phyloP scores from a whole-genome alignment of 164 flowering plant species.

The Malania oleifera region DNA sequence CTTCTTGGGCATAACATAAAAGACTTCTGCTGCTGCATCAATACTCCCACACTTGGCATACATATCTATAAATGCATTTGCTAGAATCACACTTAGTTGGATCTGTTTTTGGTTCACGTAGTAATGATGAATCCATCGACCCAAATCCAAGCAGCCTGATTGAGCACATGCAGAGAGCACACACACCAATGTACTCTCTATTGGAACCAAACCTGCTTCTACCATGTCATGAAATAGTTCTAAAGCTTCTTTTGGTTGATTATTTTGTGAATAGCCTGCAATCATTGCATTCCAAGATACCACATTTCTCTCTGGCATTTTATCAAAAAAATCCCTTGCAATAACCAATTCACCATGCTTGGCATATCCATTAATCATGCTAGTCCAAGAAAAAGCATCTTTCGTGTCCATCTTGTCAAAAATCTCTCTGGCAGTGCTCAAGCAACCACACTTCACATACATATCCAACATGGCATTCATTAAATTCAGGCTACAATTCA shows the following conservation, averaged over 20 bases:
- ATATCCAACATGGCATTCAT: slow-evolving; percentile 62
- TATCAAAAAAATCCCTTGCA: slow-evolving; percentile 47
- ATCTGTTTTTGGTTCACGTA: slow-evolving; percentile 30
- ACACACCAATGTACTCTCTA: slow-evolving; percentile 55
- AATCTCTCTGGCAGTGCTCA: slow-evolving; percentile 40
- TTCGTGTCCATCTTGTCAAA: slow-evolving; percentile 44
- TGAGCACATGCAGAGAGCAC: slow-evolving; percentile 69
- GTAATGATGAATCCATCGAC: slow-evolving; percentile 41
- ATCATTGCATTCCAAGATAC: slow-evolving; percentile 76
- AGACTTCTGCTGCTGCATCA: slow-evolving; percentile 30
- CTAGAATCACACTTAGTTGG: slow-evolving; percentile 24
- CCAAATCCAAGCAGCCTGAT: slow-evolving; percentile 51
- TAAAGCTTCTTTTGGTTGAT: slow-evolving; percentile 49
- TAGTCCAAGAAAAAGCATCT: slow-evolving; percentile 75
- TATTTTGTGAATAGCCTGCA: slow-evolving; percentile 63
- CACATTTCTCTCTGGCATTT: slow-evolving; percentile 59
- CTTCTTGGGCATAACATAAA: slow-evolving; percentile 27
- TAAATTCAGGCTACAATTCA: slow-evolving; percentile 36
- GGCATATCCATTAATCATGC: slow-evolving; percentile 67
- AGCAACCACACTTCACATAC: slow-evolving; percentile 64
- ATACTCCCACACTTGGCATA: slow-evolving; percentile 56
- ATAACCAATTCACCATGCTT: slow-evolving; percentile 42
- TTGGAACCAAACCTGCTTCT: slow-evolving; percentile 30
- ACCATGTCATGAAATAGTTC: slow-evolving; percentile 54
- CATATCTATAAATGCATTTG: slow-evolving; percentile 56